Conservation (phyloP, 371 early-diverging fungal species). For the Syncephalastrum monosporum region DNA sequence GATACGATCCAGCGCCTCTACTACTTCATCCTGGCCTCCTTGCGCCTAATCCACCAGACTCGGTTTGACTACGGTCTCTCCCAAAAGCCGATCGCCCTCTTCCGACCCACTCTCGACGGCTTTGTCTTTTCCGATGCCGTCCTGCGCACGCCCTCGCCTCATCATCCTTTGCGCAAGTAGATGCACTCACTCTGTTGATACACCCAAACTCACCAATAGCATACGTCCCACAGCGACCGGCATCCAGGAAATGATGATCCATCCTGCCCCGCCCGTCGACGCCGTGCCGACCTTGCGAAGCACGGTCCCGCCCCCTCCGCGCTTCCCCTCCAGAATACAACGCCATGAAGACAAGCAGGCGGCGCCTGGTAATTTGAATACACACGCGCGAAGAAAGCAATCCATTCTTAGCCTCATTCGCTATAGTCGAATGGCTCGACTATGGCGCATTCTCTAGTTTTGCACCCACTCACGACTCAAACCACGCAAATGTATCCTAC, state of each 20-base stretch:
- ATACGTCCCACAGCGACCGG: slow-evolving; percentile 19
- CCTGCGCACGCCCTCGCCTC: slow-evolving; percentile 1
- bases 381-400: background rate
- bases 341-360: slow-evolving; percentile 41
- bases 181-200: background rate
- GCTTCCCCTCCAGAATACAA: slow-evolving; percentile 22
- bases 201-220: background rate
- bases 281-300: slow-evolving; percentile 29
- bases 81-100: slow-evolving; percentile 20
- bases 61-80: too few relatives aligned
- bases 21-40: too few relatives aligned
- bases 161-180: slow-evolving; percentile 2
- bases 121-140: slow-evolving; percentile 38
- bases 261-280: slow-evolving; percentile 25
- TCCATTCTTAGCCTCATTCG: background rate
- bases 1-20: too few relatives aligned
- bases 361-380: slow-evolving; percentile 27
- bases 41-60: too few relatives aligned
- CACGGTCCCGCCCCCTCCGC: slow-evolving; percentile 33
- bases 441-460: slow-evolving; percentile 52
- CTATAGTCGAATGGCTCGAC: slow-evolving; percentile 49
- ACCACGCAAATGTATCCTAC: slow-evolving; percentile 44
- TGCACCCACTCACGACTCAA: slow-evolving; percentile 49
- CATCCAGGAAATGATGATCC: slow-evolving; percentile 34
- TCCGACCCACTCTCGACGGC: slow-evolving; percentile 44